Base-by-base conservation (phyloP, 345 rosid species). In the Hibiscus mutabilis region DNA sequence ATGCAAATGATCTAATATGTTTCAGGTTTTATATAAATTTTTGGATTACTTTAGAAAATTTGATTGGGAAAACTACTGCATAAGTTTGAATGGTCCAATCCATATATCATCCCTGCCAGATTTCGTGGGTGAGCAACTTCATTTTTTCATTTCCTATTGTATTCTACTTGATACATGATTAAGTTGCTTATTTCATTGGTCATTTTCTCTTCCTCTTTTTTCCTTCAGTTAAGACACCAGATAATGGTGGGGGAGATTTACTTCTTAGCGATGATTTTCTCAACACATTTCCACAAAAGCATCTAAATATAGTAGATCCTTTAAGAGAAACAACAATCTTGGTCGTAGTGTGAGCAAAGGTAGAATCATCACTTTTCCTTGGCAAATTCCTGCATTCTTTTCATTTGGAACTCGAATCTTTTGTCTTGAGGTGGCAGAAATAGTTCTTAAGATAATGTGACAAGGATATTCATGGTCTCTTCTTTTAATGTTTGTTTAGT, bases 321-420 rank as follows among this genome's bases (percentile, higher is more conserved):
- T 78, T 95, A 22, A 88, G 85, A 78, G 89, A 88, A 68, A 79
- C 72, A 95, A 95, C 78, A 95, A 92, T 81, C 92, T 92, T 56
- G 99, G 99, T 21, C 93, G 98, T 75, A 95, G 98, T 76, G 97
- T 95, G 19, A 95, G 88, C 89, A 89, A 87, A 92, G 96, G 99
- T 91, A 79, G 52, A 56, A 53, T 29, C 4, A 53, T 29, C 4
- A 6, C 29, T 73, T 70, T 33, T 51, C 52, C 58, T 37, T 18
- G 11, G 40, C 22, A 46, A 66, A 15, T 46, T 46, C 40, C 49
- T n/a, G n/a, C n/a, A n/a, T n/a, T n/a, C n/a, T n/a, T n/a, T n/a
- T n/a, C n/a, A n/a, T n/a, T n/a, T n/a, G n/a, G 56, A 49, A 33
- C 57, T 61, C n/a, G 27, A 52, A 37, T 27, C 42, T 5, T n/a